Conservation (phyloP, 108 stramenopile genomes). For the Discostella pseudostelligera region DNA sequence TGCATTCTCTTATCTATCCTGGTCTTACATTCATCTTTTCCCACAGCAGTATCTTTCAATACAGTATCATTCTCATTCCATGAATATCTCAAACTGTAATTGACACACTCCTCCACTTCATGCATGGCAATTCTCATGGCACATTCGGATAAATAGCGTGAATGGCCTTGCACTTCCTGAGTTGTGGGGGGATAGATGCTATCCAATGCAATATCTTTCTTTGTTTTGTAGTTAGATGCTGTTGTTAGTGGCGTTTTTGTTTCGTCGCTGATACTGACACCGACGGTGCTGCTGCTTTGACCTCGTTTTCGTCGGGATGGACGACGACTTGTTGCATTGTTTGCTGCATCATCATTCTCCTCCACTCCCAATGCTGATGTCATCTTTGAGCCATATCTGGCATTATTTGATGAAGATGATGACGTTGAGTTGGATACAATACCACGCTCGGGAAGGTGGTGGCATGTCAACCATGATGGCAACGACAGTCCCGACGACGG, state of each 20-base stretch:
- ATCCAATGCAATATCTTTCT: conserved; percentile 23
- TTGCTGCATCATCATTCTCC: not conserved
- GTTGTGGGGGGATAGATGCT: conserved; percentile 15
- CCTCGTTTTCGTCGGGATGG: not conserved
- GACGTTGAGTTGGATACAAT: not conserved
- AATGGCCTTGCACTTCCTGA: conserved; percentile 9
- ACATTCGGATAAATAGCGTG: conserved; percentile 19
- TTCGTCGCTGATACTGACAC: not conserved
- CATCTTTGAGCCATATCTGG: not conserved
- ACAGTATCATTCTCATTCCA: no score
- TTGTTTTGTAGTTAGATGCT: conserved; percentile 14
- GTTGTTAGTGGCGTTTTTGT: not conserved
- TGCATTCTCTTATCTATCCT: no score
- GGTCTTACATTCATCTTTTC: not conserved
- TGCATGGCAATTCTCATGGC: conserved; percentile 9
- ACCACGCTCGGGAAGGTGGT: conserved; percentile 9
- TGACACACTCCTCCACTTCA: conserved; percentile 17
- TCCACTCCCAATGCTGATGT: no score
- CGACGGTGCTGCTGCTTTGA: not conserved
- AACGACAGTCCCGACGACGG: no score
- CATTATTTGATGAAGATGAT: not conserved
- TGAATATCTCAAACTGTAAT: conserved; percentile 20
- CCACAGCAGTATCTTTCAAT: not conserved
- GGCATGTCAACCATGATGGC: conserved; percentile 5
- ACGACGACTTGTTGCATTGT: not conserved